phyloP scores from a whole-genome alignment of 805 yeast species.

The Teunomyces tritomae region DNA sequence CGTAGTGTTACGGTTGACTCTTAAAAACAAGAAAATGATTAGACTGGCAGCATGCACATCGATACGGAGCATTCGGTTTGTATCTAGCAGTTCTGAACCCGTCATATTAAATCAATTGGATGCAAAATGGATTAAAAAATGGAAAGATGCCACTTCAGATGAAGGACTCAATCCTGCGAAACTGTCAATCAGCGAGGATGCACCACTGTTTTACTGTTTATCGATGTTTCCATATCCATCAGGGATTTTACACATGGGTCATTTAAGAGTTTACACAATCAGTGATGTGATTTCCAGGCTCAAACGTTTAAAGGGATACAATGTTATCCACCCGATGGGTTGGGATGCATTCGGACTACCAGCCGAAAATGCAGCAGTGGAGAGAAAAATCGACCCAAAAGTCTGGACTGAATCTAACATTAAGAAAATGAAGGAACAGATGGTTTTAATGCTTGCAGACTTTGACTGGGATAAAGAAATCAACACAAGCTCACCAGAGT shows the following conservation, averaged over 20 bases:
- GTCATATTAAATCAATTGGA: slow-evolving; percentile 33
- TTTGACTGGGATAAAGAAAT: slow-evolving; percentile 94
- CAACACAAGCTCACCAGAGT: slow-evolving; percentile 80
- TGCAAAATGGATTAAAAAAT: slow-evolving; percentile 50
- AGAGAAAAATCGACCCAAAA: slow-evolving; percentile 72
- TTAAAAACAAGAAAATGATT: neutral
- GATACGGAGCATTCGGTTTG: neutral
- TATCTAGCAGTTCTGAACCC: neutral
- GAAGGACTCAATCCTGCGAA: slow-evolving; percentile 38
- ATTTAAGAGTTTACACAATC: slow-evolving; percentile 87
- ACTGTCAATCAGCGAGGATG: slow-evolving; percentile 11
- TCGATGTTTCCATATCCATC: slow-evolving; percentile 97
- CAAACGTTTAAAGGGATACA: slow-evolving; percentile 68
- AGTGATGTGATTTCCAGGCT: slow-evolving; percentile 81
- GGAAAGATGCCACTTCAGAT: slow-evolving; percentile 40
- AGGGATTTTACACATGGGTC: slow-evolving; percentile 91
- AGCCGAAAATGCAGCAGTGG: slow-evolving; percentile 97
- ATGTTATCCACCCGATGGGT: slow-evolving; percentile 95
- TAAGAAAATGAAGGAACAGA: slow-evolving; percentile 80
- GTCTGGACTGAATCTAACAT: slow-evolving; percentile 83
- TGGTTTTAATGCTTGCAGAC: slow-evolving; percentile 73
- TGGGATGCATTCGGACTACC: slow-evolving; percentile 99
- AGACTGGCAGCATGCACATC: neutral
- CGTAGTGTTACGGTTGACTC: neutral
- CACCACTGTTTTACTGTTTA: slow-evolving; percentile 56